Evolutionary conservation across 164 flowering plant species (phyloP).

Genomic region (Buxus sempervirens): DNA sequence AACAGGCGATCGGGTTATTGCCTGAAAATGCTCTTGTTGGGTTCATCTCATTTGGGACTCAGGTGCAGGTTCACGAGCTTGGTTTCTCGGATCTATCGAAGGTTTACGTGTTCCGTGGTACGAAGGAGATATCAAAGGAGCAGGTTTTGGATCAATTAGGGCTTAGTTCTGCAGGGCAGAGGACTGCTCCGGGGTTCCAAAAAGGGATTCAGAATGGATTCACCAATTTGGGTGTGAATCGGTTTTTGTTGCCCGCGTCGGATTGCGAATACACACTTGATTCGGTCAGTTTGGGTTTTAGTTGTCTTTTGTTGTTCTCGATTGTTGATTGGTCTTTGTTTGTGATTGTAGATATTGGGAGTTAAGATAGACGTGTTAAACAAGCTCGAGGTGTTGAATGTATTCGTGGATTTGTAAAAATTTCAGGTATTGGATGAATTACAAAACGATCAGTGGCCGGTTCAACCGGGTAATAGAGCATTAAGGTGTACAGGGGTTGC

Average conservation of each 20-base stretch:
- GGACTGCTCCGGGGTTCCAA: slow-evolving; percentile 30
- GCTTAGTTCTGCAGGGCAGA: slow-evolving; percentile 35
- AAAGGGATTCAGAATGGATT: slow-evolving; percentile 39
- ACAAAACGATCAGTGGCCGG: slow-evolving; percentile 91
- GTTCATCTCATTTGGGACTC: slow-evolving; percentile 84
- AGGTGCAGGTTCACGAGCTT: slow-evolving; percentile 92
- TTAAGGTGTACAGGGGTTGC: slow-evolving; percentile 94
- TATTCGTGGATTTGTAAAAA: not conserved
- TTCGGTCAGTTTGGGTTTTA: slow-evolving; percentile 40
- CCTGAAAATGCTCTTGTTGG: slow-evolving; percentile 92
- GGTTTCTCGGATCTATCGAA: slow-evolving; percentile 86
- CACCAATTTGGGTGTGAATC: slow-evolving; percentile 34
- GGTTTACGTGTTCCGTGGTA: slow-evolving; percentile 82
- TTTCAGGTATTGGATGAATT: slow-evolving; percentile 82
- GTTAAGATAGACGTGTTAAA: not conserved
- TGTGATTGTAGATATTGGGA: not conserved
- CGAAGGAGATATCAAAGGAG: slow-evolving; percentile 74
- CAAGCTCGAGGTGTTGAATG: not conserved
- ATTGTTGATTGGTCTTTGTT: not conserved
- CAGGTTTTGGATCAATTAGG: slow-evolving; percentile 93
- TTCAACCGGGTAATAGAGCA: slow-evolving; percentile 64
- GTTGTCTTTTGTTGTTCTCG: not conserved
- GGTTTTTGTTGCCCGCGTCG: slow-evolving; percentile 84
- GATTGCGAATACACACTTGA: slow-evolving; percentile 79
- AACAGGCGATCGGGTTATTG: slow-evolving; percentile 65